A percentile compares a stretch with the other conserved stretches of the same genome.
Evolutionary conservation across 202 grass and related monocot species (phyloP).

Genomic region (Panicum virgatum): DNA sequence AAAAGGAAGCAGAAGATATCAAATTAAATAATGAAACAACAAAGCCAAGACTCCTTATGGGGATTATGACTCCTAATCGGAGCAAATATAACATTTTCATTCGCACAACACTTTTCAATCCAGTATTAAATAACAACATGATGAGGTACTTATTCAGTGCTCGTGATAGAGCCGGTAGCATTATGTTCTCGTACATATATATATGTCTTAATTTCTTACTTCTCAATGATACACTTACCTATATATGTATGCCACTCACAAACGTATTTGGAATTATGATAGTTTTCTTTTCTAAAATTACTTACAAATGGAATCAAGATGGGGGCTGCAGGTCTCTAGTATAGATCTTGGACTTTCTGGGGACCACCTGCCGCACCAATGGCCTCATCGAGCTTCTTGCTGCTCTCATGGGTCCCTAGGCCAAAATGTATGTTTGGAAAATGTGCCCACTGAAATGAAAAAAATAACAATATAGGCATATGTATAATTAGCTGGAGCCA

Average conservation of each 20-base stretch:
- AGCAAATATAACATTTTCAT: neutral
- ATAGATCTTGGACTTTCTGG: slow-evolving; percentile 62
- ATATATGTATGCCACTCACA: slow-evolving; percentile 35
- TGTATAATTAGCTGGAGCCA: neutral
- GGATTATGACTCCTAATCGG: neutral
- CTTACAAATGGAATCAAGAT: slow-evolving; percentile 41
- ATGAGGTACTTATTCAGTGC: slow-evolving; percentile 16
- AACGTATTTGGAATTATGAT: slow-evolving; percentile 18
- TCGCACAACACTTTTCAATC: neutral
- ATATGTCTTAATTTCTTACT: neutral
- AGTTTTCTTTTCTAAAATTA: slow-evolving; percentile 13
- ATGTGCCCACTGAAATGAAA: slow-evolving; percentile 82
- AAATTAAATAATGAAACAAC: neutral
- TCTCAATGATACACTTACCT: slow-evolving; percentile 14
- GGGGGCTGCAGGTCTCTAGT: slow-evolving; percentile 11
- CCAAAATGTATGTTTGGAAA: slow-evolving; percentile 91
- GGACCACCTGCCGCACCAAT: slow-evolving; percentile 28
- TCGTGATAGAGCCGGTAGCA: neutral
- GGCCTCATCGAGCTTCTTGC: slow-evolving; percentile 63
- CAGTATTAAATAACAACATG: neutral
- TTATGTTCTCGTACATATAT: slow-evolving; percentile 21
- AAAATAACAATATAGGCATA: neutral
- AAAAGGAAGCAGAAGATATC: neutral
- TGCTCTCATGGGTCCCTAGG: slow-evolving; percentile 61
- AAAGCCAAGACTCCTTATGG: neutral